Evolutionary conservation across 2,329 filamentous ascomycete genomes (phyloP).

Genomic region (Xenoacremonium recifei): DNA sequence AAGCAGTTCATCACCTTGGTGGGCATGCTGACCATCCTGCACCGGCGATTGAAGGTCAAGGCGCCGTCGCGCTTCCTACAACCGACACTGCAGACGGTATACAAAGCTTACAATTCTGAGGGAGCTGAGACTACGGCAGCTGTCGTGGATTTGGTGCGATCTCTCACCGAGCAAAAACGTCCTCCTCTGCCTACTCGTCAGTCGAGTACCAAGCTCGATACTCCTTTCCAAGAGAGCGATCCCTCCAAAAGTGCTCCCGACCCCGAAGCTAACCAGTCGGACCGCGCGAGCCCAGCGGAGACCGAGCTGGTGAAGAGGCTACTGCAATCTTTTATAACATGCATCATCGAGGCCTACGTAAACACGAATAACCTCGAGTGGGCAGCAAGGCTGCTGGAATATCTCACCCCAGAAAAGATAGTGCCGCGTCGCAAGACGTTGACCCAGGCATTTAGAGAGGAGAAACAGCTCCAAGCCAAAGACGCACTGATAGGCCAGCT

Average conservation of each 20-base stretch:
- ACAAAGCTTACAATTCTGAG: constrained; percentile 62
- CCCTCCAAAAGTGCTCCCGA: constrained; percentile 58
- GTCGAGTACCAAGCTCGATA: constrained; percentile 57
- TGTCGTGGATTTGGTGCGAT: constrained; percentile 69
- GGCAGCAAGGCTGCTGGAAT: constrained; percentile 66
- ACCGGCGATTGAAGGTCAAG: constrained; percentile 73
- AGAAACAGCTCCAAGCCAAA: constrained; percentile 58
- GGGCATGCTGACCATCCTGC: constrained; percentile 69
- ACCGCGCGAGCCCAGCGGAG: constrained; percentile 50
- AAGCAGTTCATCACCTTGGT: constrained; percentile 67
- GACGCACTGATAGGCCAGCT: constrained; percentile 71
- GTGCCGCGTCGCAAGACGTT: constrained; percentile 62
- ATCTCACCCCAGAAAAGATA: constrained; percentile 61
- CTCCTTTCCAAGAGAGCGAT: constrained; percentile 53
- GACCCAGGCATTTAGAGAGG: constrained; percentile 62
- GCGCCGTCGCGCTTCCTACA: constrained; percentile 77
- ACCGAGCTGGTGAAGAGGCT: constrained; percentile 60
- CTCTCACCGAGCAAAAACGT: constrained; percentile 63
- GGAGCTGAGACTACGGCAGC: constrained; percentile 67
- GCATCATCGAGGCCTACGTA: constrained; percentile 72
- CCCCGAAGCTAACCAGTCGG: constrained; percentile 49
- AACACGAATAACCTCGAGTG: constrained; percentile 59
- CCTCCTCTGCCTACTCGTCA: constrained; percentile 60
- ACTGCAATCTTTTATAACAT: constrained; percentile 75
- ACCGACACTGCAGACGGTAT: constrained; percentile 70